phyloP scores from a whole-genome alignment of 1,139 yeast genomes.

The Trichomonascaceae sp. region DNA sequence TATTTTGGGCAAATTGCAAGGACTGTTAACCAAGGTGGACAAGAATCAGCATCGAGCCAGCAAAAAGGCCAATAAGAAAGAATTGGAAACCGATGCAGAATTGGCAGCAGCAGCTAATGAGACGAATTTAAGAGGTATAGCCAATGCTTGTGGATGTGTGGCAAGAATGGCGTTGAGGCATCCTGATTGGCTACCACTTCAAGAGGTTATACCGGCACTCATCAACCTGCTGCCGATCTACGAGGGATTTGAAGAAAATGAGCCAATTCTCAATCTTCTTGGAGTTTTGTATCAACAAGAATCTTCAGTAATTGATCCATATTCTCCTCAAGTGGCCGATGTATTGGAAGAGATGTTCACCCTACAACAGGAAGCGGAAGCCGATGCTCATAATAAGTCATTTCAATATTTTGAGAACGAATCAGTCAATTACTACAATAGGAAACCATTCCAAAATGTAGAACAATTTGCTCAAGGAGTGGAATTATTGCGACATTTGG shows the following conservation, averaged over 20 bases:
- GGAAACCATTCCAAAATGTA: constrained; percentile 66
- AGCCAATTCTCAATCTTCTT: constrained; percentile 78
- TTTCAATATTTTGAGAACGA: constrained; percentile 1
- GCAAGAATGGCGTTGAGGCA: constrained; percentile 82
- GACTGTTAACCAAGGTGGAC: constrained; percentile 72
- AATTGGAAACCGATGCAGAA: constrained; percentile 6
- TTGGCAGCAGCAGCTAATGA: constrained; percentile 57
- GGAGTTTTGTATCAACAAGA: constrained; percentile 47
- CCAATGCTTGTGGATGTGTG: constrained; percentile 97
- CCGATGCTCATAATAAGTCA: constrained; percentile 2
- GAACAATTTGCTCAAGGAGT: constrained; percentile 60
- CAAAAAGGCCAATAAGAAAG: constrained; percentile 7
- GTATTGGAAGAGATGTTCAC: constrained; percentile 65
- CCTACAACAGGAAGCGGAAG: constrained; percentile 50
- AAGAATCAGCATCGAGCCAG: constrained; percentile 38
- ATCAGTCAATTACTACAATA: constrained; percentile 44
- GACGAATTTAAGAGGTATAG: constrained; percentile 78
- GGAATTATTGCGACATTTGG: constrained; percentile 67
- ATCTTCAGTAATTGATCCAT: neutral
- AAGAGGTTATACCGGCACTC: constrained; percentile 71
- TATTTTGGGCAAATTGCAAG: constrained; percentile 70
- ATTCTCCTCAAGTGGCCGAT: constrained; percentile 43
- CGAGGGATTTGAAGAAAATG: constrained; percentile 87
- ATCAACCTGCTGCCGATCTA: constrained; percentile 77
- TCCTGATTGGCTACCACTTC: constrained; percentile 67